Evolutionary conservation across 805 yeast genomes (phyloP).

Genomic region (Nakazawaea molendinolei): DNA sequence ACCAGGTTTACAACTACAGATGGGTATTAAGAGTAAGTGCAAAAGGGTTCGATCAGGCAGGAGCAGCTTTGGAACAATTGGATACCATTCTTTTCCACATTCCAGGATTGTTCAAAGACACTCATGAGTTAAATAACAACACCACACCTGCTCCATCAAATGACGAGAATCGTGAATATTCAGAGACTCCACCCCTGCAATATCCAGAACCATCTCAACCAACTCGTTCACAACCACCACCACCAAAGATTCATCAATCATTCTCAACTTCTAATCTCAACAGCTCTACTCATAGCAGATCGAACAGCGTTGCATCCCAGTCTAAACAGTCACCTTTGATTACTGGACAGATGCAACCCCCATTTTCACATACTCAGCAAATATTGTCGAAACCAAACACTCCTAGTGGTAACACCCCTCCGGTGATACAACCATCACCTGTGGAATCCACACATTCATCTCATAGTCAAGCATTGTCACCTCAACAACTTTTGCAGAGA

Average conservation of each 20-base stretch:
- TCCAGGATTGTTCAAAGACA: slow-evolving; percentile 53
- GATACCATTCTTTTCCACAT: slow-evolving; percentile 69
- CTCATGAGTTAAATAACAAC: slow-evolving; percentile 12
- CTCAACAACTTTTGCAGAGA: slow-evolving; percentile 7
- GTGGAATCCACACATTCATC: slow-evolving; percentile 13
- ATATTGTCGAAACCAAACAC: slow-evolving; percentile 19
- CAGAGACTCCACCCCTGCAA: slow-evolving; percentile 10
- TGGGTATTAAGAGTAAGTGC: slow-evolving; percentile 71
- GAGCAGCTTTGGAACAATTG: slow-evolving; percentile 64
- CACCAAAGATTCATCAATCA: slow-evolving; percentile 9
- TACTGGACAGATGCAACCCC: background rate
- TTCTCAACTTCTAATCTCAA: slow-evolving; percentile 6
- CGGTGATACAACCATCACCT: slow-evolving; percentile 14
- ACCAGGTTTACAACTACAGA: slow-evolving; percentile 67
- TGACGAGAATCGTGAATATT: slow-evolving; percentile 17
- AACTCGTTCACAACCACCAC: background rate
- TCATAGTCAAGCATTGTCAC: slow-evolving; percentile 13
- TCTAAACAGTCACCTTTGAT: too few relatives aligned
- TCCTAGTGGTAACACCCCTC: slow-evolving; percentile 13
- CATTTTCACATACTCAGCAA: slow-evolving; percentile 2
- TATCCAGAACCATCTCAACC: slow-evolving; percentile 2
- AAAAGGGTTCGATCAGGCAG: slow-evolving; percentile 71
- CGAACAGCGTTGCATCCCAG: slow-evolving; percentile 6
- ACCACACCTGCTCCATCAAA: background rate
- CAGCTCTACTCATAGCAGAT: slow-evolving; percentile 8